Evolutionary conservation across 2,329 filamentous ascomycete genomes (phyloP), one percentile per base, ranked within the genome.

Genomic region (Trichoderma arundinaceum): DNA sequence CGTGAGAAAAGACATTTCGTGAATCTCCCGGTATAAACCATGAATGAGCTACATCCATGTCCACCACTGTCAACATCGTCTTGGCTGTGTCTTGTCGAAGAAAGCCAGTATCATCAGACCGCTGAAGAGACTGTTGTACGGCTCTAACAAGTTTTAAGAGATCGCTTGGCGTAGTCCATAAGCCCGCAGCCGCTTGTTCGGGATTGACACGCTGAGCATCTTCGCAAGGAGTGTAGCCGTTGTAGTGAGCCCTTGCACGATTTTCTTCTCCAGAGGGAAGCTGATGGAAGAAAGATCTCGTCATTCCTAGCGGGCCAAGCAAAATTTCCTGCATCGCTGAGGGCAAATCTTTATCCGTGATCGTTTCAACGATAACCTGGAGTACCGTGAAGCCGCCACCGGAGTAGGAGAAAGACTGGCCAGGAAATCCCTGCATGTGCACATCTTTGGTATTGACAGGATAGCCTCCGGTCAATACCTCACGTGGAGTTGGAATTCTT

Each of bases 121-220:
- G 54, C 7, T 58, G 44, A 1, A 72, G 66, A 3, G 70, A 72
- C 15, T 41, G 44, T 35, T 72, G 70, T 9, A 71, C 64, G 9
- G 64, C 71, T 9, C 49, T 17, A 7, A 71, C 38, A 1, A 67
- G 66, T 38, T 68, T 70, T 19, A 72, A 63, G 1, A 72, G 64
- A 4, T 72, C 71, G 3, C 64, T 67, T 3, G 70, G 71, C 2
- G 70, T 72, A 22, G 68, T 72, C 70, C 69, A 72, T 15, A 72
- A 51, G 1, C 69, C 64, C 1, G 67, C 69, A 7, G 69, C 69
- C 2, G 67, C 68, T 12, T 66, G 48, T 46, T 69, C 68, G 0
- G 68, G 69, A 1, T 61, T 38, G 12, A 67, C 56, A 12, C 60
- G 65, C 12, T 67, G 68, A 22, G 33, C 41, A 17, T 33, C 53